phyloP scores from a whole-genome alignment of 2,329 filamentous ascomycete genomes.

The Fusarium subglutinans region DNA sequence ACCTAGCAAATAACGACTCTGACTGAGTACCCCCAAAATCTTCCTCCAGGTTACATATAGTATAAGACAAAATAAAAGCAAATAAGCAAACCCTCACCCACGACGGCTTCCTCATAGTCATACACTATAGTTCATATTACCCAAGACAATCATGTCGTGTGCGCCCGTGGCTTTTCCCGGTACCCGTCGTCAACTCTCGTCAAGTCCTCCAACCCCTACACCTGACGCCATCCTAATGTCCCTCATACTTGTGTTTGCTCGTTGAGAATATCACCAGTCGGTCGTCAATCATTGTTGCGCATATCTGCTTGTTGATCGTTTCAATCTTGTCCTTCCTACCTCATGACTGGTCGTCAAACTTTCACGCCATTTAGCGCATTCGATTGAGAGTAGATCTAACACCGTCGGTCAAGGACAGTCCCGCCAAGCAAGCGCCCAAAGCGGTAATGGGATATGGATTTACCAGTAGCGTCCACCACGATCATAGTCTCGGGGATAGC shows the following conservation, averaged over 20 bases:
- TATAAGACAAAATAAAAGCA: slow-evolving; percentile 23
- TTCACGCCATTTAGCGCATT: slow-evolving; percentile 28
- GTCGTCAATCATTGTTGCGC: slow-evolving; percentile 36
- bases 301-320: slow-evolving; percentile 16
- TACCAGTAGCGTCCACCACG: slow-evolving; percentile 62
- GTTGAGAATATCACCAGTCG: slow-evolving; percentile 34
- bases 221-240: slow-evolving; percentile 31
- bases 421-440: slow-evolving; percentile 41
- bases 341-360: slow-evolving; percentile 19
- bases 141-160: slow-evolving; percentile 26
- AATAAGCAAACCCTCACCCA: slow-evolving; percentile 15
- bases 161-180: slow-evolving; percentile 27
- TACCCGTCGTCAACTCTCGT: slow-evolving; percentile 22
- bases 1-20: not conserved
- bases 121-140: slow-evolving; percentile 45
- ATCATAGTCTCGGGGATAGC: slow-evolving; percentile 60
- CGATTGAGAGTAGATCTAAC: slow-evolving; percentile 45
- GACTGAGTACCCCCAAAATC: slow-evolving; percentile 8
- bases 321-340: slow-evolving; percentile 30
- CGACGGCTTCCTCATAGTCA: slow-evolving; percentile 32
- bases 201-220: slow-evolving; percentile 31
- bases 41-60: slow-evolving; percentile 13
- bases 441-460: slow-evolving; percentile 45
- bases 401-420: slow-evolving; percentile 50
- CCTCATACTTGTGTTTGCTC: slow-evolving; percentile 28